Evolutionary conservation across 139 green algal species (phyloP), one percentile per base, ranked within the genome.

Genomic region (Trebouxia sp.): DNA sequence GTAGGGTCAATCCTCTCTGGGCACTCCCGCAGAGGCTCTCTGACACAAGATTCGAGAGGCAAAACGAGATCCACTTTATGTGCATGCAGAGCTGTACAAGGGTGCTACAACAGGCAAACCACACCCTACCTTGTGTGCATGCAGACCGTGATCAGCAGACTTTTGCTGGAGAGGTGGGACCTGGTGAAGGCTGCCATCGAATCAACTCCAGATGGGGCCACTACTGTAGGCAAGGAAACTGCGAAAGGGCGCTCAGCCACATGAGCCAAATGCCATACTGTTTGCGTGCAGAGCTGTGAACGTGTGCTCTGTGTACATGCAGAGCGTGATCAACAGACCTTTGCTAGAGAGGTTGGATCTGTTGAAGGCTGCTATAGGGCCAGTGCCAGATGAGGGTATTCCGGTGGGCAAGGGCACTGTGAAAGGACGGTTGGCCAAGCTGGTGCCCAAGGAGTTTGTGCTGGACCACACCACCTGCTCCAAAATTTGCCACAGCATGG

Each of bases 291-390:
- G 3, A 1, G 14, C 3, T 53, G 47, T 53, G 0, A 39, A 8
- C 55, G 4, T 72, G 32, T 41, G 32, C n/a, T n/a, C n/a, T n/a
- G n/a, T 12, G 26, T 70, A n/a, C 66, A 41, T 84, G 80, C 81
- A 77, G 45, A 80, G 51, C 26, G 56, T 90, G 20, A 85, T 88
- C 50, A 85, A 83, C 24, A 62, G 80, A 39, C 62, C 85, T 9
- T 82, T 92, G 48, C 39, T 58, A 75, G 86, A 94, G 79, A 86
- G 93, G 11, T 90, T 94, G 26, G 14, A 79, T 9, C 28, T 93
- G 62, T 84, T 97, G 30, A 62, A 78, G 17, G 28, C 50, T 3
- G 41, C 79, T 9, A 72, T 96, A 38, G 32, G 10, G 8, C 48
- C 66, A 26, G 42, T 74, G 38, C 79, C 79, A 9, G 24, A 35